phyloP scores from a whole-genome alignment of 2,329 filamentous ascomycete genomes.

The Byssochlamys sp. region DNA sequence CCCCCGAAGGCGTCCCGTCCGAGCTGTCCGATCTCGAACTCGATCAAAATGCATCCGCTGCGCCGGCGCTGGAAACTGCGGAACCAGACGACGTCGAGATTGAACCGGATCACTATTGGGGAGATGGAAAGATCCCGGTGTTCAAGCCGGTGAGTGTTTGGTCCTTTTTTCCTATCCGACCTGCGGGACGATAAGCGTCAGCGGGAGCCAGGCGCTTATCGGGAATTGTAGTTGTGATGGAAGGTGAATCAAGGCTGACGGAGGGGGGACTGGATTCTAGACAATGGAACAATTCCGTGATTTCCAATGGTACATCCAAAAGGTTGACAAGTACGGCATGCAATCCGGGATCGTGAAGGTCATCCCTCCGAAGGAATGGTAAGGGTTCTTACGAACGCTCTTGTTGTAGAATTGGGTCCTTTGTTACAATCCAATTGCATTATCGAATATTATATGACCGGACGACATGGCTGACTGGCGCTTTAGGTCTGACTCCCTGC shows the following conservation, averaged over 20 bases:
- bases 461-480: neutral
- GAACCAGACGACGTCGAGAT: constrained; percentile 66
- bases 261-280: constrained; percentile 21
- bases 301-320: constrained; percentile 84
- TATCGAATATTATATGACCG: neutral
- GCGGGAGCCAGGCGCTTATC: neutral
- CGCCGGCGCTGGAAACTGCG: constrained; percentile 23
- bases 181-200: neutral
- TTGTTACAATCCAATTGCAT: neutral
- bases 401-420: constrained; percentile 1
- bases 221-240: neutral
- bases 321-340: constrained; percentile 91
- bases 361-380: constrained; percentile 89
- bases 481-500: constrained; percentile 57
- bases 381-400: constrained; percentile 25
- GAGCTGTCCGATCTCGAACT: constrained; percentile 36
- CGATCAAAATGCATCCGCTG: constrained; percentile 19
- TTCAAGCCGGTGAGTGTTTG: constrained; percentile 65
- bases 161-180: neutral
- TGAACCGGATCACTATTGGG: constrained; percentile 79
- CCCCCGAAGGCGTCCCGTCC: constrained; percentile 30
- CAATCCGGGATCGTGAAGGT: constrained; percentile 94
- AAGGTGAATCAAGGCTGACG: neutral
- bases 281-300: constrained; percentile 90
- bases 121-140: constrained; percentile 70